Conservation (phyloP, 2,329 filamentous ascomycete genomes). For the Coniella lustricola region DNA sequence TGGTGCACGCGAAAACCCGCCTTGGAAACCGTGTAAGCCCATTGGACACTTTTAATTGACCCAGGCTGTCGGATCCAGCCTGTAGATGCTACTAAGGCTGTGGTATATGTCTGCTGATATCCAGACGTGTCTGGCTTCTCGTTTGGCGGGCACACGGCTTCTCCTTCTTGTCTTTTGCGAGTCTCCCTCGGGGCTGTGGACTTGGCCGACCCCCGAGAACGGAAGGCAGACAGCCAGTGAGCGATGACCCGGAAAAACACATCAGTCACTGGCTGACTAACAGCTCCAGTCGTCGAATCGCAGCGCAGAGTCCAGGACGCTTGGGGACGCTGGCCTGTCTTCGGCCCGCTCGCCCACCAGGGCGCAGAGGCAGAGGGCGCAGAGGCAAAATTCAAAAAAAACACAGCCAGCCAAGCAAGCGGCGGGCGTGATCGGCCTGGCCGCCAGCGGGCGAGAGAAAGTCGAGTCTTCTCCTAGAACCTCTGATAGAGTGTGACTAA, state of each 20-base stretch:
- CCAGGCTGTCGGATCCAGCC: slow-evolving; percentile 3
- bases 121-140: background rate
- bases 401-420: background rate
- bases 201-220: background rate
- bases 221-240: background rate
- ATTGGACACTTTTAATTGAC: slow-evolving; percentile 2
- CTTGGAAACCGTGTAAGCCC: slow-evolving; percentile 4
- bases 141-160: background rate
- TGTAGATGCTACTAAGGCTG: background rate
- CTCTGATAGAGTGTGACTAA: too few relatives aligned
- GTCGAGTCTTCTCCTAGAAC: too few relatives aligned
- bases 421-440: too few relatives aligned
- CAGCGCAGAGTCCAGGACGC: background rate
- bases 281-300: background rate
- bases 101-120: background rate
- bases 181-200: too few relatives aligned
- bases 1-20: background rate
- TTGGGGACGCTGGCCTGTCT: too few relatives aligned
- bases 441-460: too few relatives aligned
- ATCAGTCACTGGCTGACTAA: background rate
- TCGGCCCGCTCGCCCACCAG: too few relatives aligned
- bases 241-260: slow-evolving; percentile 1
- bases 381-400: background rate
- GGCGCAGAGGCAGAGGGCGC: background rate
- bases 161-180: too few relatives aligned